Evolutionary conservation across 1,139 yeast species (phyloP), one percentile per base, ranked within the genome.

Genomic region (Saccharomyces hybrid): DNA sequence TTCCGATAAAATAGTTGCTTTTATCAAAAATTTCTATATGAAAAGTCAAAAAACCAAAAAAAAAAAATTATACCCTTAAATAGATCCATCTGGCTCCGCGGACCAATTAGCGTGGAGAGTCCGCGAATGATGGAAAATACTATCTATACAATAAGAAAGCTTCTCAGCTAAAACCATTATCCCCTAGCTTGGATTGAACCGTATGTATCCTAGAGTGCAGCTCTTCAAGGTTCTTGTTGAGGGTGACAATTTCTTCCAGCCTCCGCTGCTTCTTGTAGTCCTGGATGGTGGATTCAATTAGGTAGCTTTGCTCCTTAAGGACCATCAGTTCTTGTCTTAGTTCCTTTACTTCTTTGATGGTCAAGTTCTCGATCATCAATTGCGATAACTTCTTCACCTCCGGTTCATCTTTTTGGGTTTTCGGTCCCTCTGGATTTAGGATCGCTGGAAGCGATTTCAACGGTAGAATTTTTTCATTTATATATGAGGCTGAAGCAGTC

Each of bases 261-360:
- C 82, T 80, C 48, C 97, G 74, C 55, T 80, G 81, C 59, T 76
- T 77, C 56, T 85, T 88, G 48, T 85, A 81, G 19, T 78, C 81
- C 3, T 76, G 74, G 21, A 87, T 78, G 78, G 85, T 79, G 26
- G 79, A 78, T 55, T 82, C 81, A 2, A 91, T 83, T 58, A 91
- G 71, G 62, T 81, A 89, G 64, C 78, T 77, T 65, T 91, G 98
- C 65, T 91, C 97, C 60, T 86, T 86, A 71, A 89, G 74, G 12
- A 91, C 96, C 85, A 90, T 86, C 55, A 91, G 71, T 61, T 86
- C 86, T 62, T 89, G 95, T 55, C 95, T 75, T 42, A 79, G 71
- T 55, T 77, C 78, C 53, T 88, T 74, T 4, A 86, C 80, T 61
- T 83, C 81, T 55, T 63, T 66, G 53, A 58, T 64, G 46, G 60